Evolutionary conservation across 257 asterid species (phyloP), one percentile per base, ranked within the genome.

Genomic region (Handroanthus guayacan): DNA sequence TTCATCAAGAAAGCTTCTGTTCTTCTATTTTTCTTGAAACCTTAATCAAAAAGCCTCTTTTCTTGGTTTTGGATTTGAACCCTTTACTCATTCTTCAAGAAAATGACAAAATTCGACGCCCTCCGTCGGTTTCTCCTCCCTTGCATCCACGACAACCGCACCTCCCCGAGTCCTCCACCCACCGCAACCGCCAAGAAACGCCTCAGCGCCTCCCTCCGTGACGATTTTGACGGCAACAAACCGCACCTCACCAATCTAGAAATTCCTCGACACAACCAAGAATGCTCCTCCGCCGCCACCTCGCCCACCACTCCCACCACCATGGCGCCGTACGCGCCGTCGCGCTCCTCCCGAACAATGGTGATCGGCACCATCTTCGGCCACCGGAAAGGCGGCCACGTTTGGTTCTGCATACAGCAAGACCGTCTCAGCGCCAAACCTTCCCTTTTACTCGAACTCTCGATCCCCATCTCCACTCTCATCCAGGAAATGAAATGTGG

Each of bases 321-420:
- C 78, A 0, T 64, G 17, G 17, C 34, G 9, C 47, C 44, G 0
- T 57, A 65, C 5, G 96, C 81, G 0, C 93, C 94, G 1, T 86
- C 98, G 17, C 93, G 99, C 4, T 67, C 91, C 20, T 93, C 98
- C 38, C 84, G 89, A 8, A 90, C 98, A 6, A 95, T 95, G 98
- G 98, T 92, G 9, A 87, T 89, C 78, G 99, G 97, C 12, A 94
- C 99, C 57, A 92, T 94, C 78, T 92, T 90, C 80, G 99, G 99
- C 72, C 91, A 85, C 78, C 93, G 97, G 0, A 86, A 86, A 34
- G 96, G 96, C 41, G 91, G 96, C 60, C 99, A 90, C 77, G 92
- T 90, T 9, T 92, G 98, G 97, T 90, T 94, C 88, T 94, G 98
- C 87, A 72, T 94, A 14, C 98, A 94, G 41, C 95, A 88, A 56